Conservation (phyloP, 768 basidiomycete genomes). For the Leccinum imitatum region DNA sequence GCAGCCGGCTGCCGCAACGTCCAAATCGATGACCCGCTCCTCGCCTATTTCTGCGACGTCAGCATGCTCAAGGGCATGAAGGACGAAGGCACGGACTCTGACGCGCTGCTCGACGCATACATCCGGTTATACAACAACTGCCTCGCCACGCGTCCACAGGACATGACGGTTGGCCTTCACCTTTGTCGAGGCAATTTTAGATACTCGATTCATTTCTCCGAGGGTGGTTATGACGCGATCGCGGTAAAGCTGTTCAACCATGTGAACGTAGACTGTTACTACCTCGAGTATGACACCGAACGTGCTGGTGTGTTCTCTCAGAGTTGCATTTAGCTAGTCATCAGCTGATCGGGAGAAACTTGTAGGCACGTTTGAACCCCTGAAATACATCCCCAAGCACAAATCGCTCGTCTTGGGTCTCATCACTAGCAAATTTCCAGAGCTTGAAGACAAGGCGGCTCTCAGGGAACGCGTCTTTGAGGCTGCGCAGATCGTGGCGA, state of each 20-base stretch:
- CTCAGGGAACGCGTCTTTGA: conserved; percentile 41
- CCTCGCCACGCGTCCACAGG: conserved; percentile 36
- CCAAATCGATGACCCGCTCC: conserved; percentile 48
- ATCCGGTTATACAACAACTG: conserved; percentile 41
- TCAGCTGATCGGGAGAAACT: not conserved
- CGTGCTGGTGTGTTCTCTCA: conserved; percentile 38
- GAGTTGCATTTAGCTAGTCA: not conserved
- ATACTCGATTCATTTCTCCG: conserved; percentile 40
- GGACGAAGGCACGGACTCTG: conserved; percentile 58
- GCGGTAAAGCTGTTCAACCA: conserved; percentile 45
- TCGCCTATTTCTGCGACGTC: conserved; percentile 67
- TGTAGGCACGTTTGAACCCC: conserved; percentile 33
- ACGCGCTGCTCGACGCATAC: conserved; percentile 62
- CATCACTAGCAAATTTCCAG: conserved; percentile 43
- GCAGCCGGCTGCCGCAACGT: conserved; percentile 42
- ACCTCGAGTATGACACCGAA: conserved; percentile 48
- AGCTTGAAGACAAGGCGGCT: conserved; percentile 42
- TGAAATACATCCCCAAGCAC: conserved; percentile 32
- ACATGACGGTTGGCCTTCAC: conserved; percentile 44
- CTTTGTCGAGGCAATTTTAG: conserved; percentile 42
- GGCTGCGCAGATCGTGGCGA: conserved; percentile 44
- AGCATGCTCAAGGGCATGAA: conserved; percentile 55
- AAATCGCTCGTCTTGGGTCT: conserved; percentile 44
- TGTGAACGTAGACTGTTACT: conserved; percentile 44
- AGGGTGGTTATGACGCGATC: conserved; percentile 47